phyloP scores from a whole-genome alignment of 2,329 filamentous ascomycete genomes.

The Trichophyton verrucosum region DNA sequence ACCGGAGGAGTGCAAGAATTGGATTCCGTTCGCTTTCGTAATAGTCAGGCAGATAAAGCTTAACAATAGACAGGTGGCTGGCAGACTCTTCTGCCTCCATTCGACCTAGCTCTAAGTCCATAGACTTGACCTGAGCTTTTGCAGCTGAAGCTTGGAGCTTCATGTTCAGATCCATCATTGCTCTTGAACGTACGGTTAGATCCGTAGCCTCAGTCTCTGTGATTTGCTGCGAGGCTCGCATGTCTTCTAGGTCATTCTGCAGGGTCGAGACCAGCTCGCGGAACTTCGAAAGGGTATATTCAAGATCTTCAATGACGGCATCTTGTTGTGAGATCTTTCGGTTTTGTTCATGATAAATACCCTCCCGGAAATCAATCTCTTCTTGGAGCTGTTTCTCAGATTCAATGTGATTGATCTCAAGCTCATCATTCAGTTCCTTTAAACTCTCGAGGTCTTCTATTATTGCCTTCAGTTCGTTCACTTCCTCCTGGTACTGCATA shows the following conservation, averaged over 20 bases:
- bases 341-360: conserved; percentile 67
- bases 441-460: conserved; percentile 81
- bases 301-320: conserved; percentile 68
- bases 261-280: conserved; percentile 75
- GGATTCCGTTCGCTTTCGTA: conserved; percentile 73
- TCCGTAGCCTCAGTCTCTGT: conserved; percentile 89
- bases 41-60: conserved; percentile 74
- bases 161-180: conserved; percentile 94
- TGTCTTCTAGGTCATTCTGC: conserved; percentile 79
- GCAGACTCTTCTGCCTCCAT: conserved; percentile 80
- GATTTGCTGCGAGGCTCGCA: conserved; percentile 80
- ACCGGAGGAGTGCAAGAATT: conserved; percentile 74
- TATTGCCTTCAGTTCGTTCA: conserved; percentile 67
- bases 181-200: conserved; percentile 71
- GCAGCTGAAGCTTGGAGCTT: conserved; percentile 81
- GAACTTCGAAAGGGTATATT: conserved; percentile 81
- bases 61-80: conserved; percentile 79
- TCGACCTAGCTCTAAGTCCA: conserved; percentile 75
- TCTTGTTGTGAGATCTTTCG: conserved; percentile 65
- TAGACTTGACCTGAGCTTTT: conserved; percentile 87
- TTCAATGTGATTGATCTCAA: conserved; percentile 85
- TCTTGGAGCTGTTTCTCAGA: conserved; percentile 90
- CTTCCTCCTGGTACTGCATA: conserved; percentile 66
- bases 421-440: conserved; percentile 86
- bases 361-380: conserved; percentile 80